phyloP scores from a whole-genome alignment of 2,329 filamentous ascomycete genomes.

The Calonectria naviculata region DNA sequence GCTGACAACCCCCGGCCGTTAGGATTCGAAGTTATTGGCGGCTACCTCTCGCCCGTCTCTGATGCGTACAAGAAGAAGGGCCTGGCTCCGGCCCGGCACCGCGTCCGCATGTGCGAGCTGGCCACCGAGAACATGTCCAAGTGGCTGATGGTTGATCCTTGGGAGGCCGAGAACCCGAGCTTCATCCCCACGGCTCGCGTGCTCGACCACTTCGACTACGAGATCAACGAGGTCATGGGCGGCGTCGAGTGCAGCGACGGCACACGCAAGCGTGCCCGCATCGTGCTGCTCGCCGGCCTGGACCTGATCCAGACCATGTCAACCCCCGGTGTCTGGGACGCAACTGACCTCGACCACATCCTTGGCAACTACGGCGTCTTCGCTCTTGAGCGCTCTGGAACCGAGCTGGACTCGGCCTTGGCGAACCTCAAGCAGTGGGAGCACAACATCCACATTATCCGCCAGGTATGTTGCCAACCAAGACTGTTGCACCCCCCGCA shows the following conservation, averaged over 20 bases:
- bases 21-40: constrained; percentile 84
- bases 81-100: constrained; percentile 50
- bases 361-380: constrained; percentile 85
- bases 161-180: constrained; percentile 83
- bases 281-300: constrained; percentile 84
- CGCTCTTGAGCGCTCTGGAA: constrained; percentile 88
- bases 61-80: constrained; percentile 49
- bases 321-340: constrained; percentile 81
- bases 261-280: constrained; percentile 72
- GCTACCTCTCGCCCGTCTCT: constrained; percentile 58
- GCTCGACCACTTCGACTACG: constrained; percentile 89
- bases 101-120: constrained; percentile 82
- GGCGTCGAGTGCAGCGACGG: constrained; percentile 79
- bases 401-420: constrained; percentile 88
- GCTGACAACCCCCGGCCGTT: constrained; percentile 3
- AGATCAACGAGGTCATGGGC: constrained; percentile 83
- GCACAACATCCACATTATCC: constrained; percentile 88
- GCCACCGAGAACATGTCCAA: constrained; percentile 81
- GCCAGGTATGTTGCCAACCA: constrained; percentile 49
- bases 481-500: not conserved
- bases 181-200: constrained; percentile 92
- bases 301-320: constrained; percentile 82
- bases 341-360: constrained; percentile 88
- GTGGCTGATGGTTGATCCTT: constrained; percentile 85
- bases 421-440: constrained; percentile 85